These are phyloP conservation scores for Porpolomopsis calyptriformis DNA, from an alignment of 768 basidiomycete genomes.

Conservation along the genomic window DNA sequence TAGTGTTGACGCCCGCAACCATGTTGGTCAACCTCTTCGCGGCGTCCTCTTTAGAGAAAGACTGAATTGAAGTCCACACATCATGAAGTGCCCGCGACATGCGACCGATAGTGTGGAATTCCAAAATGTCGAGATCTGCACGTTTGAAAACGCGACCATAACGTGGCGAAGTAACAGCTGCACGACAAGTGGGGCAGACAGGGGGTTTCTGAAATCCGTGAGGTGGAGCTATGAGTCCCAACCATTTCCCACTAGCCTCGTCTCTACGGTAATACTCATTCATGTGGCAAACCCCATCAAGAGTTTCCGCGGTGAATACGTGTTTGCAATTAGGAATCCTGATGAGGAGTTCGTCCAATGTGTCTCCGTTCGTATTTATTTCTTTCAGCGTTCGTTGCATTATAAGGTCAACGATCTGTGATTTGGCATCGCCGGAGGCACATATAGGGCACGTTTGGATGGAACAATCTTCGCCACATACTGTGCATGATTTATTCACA, in stretches of 20 bases:
- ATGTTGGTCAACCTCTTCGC: slow-evolving; percentile 14
- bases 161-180: slow-evolving; percentile 43
- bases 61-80: slow-evolving; percentile 23
- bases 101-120: slow-evolving; percentile 45
- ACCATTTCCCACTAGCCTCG: slow-evolving; percentile 29
- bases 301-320: slow-evolving; percentile 58
- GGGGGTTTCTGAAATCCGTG: slow-evolving; percentile 31
- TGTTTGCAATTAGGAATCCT: slow-evolving; percentile 54
- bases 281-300: slow-evolving; percentile 51
- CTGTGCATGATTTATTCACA: slow-evolving; percentile 20
- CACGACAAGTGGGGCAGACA: slow-evolving; percentile 52
- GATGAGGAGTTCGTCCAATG: slow-evolving; percentile 43
- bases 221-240: slow-evolving; percentile 32
- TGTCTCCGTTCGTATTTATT: slow-evolving; percentile 27
- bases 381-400: slow-evolving; percentile 41
- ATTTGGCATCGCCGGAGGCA: slow-evolving; percentile 25
- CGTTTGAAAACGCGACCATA: slow-evolving; percentile 56
- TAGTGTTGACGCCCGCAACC: slow-evolving; percentile 2
- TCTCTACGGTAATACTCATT: slow-evolving; percentile 37
- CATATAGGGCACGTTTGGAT: slow-evolving; percentile 47
- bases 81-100: slow-evolving; percentile 36
- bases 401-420: slow-evolving; percentile 49
- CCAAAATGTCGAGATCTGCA: slow-evolving; percentile 53
- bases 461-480: slow-evolving; percentile 56
- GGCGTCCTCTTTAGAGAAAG: slow-evolving; percentile 13